Conservation (phyloP, 108 stramenopile species). For the Fistulifera solaris region DNA sequence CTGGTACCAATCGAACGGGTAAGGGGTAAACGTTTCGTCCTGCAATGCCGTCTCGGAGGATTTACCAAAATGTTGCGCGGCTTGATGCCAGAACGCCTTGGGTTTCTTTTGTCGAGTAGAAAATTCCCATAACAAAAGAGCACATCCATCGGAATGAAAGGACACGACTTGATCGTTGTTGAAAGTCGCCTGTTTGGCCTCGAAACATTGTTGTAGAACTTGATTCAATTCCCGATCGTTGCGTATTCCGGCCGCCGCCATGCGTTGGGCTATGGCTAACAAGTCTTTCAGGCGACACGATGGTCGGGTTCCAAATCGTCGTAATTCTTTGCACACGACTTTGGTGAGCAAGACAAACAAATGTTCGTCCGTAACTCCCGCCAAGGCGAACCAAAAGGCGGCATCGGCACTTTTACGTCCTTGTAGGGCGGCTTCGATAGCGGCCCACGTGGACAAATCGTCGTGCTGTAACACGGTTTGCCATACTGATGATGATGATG, state of each 20-base stretch:
- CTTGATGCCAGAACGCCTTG: constrained; percentile 30
- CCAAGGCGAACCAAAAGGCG: constrained; percentile 69
- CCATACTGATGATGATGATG: background rate
- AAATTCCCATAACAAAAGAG: constrained; percentile 57
- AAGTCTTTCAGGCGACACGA: constrained; percentile 60
- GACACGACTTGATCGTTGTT: constrained; percentile 13
- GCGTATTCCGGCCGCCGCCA: constrained; percentile 50
- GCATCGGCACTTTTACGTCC: constrained; percentile 79
- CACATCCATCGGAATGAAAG: constrained; percentile 47
- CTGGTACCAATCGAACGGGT: constrained; percentile 15
- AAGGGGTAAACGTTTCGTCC: background rate
- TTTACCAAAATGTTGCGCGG: constrained; percentile 26
- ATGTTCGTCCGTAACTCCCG: constrained; percentile 27
- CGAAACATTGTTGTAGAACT: constrained; percentile 2
- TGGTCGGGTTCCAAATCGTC: constrained; percentile 10
- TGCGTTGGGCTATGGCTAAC: constrained; percentile 46
- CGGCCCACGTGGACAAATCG: constrained; percentile 1
- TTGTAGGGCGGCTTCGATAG: constrained; percentile 26
- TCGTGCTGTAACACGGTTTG: background rate
- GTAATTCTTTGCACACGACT: constrained; percentile 35
- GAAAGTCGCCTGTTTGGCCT: background rate
- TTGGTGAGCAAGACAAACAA: constrained; percentile 37
- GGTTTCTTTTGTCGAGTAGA: constrained; percentile 59
- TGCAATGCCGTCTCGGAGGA: background rate
- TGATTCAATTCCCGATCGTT: background rate